Evolutionary conservation across 768 basidiomycete species (phyloP), one percentile per base, ranked within the genome.

Genomic region (Termitomyces titanicus): DNA sequence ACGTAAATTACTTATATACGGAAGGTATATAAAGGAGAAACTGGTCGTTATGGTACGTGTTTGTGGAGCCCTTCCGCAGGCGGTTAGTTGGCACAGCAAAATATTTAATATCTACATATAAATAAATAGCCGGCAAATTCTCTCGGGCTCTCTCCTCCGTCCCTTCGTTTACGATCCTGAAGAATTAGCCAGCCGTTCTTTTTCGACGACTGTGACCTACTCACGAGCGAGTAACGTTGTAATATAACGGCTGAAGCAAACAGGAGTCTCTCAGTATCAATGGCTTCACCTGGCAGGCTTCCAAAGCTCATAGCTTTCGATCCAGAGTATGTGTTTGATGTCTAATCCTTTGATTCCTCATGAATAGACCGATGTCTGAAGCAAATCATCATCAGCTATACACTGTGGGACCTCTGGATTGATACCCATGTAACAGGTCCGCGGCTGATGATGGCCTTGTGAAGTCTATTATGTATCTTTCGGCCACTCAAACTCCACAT

Each of bases 381-480:
- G 49, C 11, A 25, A 35, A 51, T 51, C 13, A 17, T 45, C 55
- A 7, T 34, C 58, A 92, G 91, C 65, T 93, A 89, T 67, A 94
- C 92, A 0, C 74, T 94, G 6, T 94, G 91, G 92, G 81, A 86
- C 54, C 74, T 93, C 15, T 93, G 91, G 92, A 86, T 94, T 50
- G 92, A 94, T 67, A 84, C 84, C 17, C 87, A 92, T 66, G 77
- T 89, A 49, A 72, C 77, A 42, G 81, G 84, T 79, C 56, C n/a
- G 65, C 54, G 9, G 18, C 2, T 44, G 11, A n/a, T 35, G 31
- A 29, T 20, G 15, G 3, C 15, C 13, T 40, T 15, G 47, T 34
- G 24, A 40, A 3, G 51, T 46, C 20, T 31, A n/a, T n/a, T 17
- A 29, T 29, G 29, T 29, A 29, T 29, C 27, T 35, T 29, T 12